A percentile compares a stretch with the other conserved stretches of the same genome.
Conservation (phyloP, 345 rosid species). For the Euphorbia peplus region DNA sequence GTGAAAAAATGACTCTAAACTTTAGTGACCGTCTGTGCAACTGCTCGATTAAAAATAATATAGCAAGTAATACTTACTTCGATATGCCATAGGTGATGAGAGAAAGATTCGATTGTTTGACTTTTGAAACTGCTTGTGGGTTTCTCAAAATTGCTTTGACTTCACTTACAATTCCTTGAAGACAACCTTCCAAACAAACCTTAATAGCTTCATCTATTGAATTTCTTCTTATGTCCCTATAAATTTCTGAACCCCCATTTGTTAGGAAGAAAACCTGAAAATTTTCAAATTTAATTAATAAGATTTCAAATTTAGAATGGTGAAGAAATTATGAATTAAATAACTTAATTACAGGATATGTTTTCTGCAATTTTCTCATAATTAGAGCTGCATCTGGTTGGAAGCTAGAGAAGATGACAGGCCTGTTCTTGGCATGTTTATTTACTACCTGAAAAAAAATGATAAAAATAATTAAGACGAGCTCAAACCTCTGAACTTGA, state of each 20-base stretch:
- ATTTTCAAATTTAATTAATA: too few relatives aligned
- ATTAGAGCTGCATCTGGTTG: conserved; percentile 29
- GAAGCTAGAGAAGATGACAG: conserved; percentile 25
- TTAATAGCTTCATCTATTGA: conserved; percentile 29
- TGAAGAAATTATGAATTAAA: neutral
- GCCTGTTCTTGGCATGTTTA: conserved; percentile 23
- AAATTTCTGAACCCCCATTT: conserved; percentile 27
- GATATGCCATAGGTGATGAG: conserved; percentile 25
- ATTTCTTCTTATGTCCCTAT: conserved; percentile 25
- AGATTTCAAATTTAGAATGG: too few relatives aligned
- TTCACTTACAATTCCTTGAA: conserved; percentile 32
- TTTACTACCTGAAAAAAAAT: conserved; percentile 17
- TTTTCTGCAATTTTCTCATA: conserved; percentile 26
- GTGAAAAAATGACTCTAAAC: too few relatives aligned
- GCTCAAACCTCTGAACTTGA: too few relatives aligned
- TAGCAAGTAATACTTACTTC: conserved; percentile 18
- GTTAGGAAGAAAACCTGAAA: conserved; percentile 32
- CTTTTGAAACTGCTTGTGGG: conserved; percentile 23
- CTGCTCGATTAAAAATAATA: too few relatives aligned
- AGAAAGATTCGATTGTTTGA: conserved; percentile 19
- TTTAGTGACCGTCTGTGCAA: too few relatives aligned
- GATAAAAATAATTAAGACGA: too few relatives aligned
- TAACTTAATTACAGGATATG: conserved; percentile 18
- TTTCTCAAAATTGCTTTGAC: conserved; percentile 27
- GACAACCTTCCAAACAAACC: conserved; percentile 24